A percentile compares a stretch with the other conserved stretches of the same genome.
phyloP scores from a whole-genome alignment of 2,329 filamentous ascomycete species.

The Fusarium sacchari region DNA sequence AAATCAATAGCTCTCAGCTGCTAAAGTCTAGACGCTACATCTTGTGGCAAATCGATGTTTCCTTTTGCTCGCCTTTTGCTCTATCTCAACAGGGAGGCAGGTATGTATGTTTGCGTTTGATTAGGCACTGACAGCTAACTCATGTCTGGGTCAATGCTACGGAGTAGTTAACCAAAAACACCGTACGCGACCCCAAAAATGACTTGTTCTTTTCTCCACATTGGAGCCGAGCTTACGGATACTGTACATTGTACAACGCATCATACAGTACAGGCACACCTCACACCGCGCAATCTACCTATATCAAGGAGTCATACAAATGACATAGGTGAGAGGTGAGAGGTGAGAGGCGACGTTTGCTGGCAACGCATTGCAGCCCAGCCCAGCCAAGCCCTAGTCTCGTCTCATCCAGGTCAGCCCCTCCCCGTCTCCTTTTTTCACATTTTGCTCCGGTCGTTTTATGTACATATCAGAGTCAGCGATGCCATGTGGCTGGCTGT shows the following conservation, averaged over 20 bases:
- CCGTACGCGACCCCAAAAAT: neutral
- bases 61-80: neutral
- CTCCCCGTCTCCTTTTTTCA: conserved; percentile 4
- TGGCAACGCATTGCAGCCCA: conserved; percentile 37
- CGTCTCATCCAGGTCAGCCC: conserved; percentile 7
- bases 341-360: conserved; percentile 10
- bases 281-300: conserved; percentile 20
- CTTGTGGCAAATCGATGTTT: neutral
- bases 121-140: neutral
- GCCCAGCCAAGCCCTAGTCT: conserved; percentile 20
- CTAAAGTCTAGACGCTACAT: neutral
- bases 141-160: neutral
- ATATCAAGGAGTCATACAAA: neutral
- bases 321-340: neutral
- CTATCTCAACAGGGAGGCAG: neutral
- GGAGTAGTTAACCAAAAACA: conserved; percentile 7
- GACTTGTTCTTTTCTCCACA: conserved; percentile 17
- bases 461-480: neutral
- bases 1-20: neutral
- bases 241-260: conserved; percentile 16
- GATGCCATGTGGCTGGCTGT: conserved; percentile 36
- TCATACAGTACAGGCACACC: conserved; percentile 13
- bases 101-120: neutral
- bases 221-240: conserved; percentile 18
- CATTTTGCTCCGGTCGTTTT: conserved; percentile 15